Evolutionary conservation across 192 early-diverging fungal species (phyloP), one percentile per base, ranked within the genome.

Genomic region (Diversispora epigaea): DNA sequence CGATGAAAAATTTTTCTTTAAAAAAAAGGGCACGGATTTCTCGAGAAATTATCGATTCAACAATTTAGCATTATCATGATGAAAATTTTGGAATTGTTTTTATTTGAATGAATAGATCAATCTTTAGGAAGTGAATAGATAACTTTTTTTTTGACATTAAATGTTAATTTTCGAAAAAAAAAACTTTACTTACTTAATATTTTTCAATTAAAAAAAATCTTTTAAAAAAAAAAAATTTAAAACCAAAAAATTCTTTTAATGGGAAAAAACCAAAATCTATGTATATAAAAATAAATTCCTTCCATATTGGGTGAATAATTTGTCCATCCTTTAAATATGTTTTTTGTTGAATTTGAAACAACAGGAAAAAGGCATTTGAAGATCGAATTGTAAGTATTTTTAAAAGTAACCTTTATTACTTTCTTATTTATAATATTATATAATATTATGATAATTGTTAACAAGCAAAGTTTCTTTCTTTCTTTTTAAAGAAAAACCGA

Each of bases 301-400:
- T 17, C 50, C 50, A 54, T 12, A 12, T 54, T 54, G 50, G 50
- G 12, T 54, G n/a, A 54, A 17, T 54, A 17, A 54, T 54, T 54
- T 11, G 14, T 43, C 43, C 41, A 11, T 64, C 8, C 32, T 44
- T 64, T 64, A 17, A 44, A 8, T 64, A 5, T 64, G 6, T 76
- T 56, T 76, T 32, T 52, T 39, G 17, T 39, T 50, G 14, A 41
- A 66, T 64, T 57, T 52, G 21, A 77, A 21, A 12, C 21, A 43
- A 21, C 43, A 77, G 77, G 45, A 77, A 77, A 71, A 71, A 77
- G 10, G 77, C 68, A 45, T 77, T 77, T 54, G 77, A 77, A 43
- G 77, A 77, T 61, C 77, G 69, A 19, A 77, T 77, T 64, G 77
- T 77, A 63, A 73, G 77, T 77, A 21, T 63, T 32, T 43, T 46